Percentiles rank a stretch among this genome's conserved stretches.
Conservation (phyloP, 148 eudicot genomes). For the Rhododendron henanense region DNA sequence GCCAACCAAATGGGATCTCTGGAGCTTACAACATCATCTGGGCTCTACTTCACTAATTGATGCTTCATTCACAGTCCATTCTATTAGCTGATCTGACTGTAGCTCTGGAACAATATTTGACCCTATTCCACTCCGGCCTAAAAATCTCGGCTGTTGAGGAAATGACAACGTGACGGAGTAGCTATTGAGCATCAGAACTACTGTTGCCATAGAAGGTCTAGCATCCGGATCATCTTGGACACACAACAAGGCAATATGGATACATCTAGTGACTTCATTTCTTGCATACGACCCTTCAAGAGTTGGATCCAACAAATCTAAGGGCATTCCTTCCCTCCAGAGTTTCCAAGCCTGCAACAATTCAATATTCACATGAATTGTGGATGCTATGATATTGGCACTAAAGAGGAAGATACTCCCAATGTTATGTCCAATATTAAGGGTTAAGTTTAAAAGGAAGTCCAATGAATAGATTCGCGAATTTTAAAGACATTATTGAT, state of each 20-base stretch:
- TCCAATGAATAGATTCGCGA: neutral
- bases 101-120: neutral
- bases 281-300: slow-evolving; percentile 12
- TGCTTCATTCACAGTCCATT: neutral
- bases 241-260: slow-evolving; percentile 29
- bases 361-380: neutral
- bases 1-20: too few species aligned
- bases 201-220: slow-evolving; percentile 39
- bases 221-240: slow-evolving; percentile 26
- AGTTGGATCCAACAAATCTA: slow-evolving; percentile 27
- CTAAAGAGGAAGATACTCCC: neutral
- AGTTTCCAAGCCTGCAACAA: slow-evolving; percentile 30
- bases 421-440: neutral
- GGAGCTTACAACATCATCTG: neutral
- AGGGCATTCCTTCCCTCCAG: slow-evolving; percentile 19
- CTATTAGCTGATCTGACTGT: neutral
- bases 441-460: neutral
- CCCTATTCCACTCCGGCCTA: neutral
- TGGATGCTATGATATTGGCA: neutral
- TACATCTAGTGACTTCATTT: slow-evolving; percentile 33
- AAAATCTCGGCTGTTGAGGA: slow-evolving; percentile 24
- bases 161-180: slow-evolving; percentile 13
- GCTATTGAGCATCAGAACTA: slow-evolving; percentile 25
- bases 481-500: neutral
- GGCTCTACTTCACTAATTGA: neutral